Evolutionary conservation across 2,329 filamentous ascomycete species (phyloP), one percentile per base, ranked within the genome.

Genomic region (Escovopsis sp.): DNA sequence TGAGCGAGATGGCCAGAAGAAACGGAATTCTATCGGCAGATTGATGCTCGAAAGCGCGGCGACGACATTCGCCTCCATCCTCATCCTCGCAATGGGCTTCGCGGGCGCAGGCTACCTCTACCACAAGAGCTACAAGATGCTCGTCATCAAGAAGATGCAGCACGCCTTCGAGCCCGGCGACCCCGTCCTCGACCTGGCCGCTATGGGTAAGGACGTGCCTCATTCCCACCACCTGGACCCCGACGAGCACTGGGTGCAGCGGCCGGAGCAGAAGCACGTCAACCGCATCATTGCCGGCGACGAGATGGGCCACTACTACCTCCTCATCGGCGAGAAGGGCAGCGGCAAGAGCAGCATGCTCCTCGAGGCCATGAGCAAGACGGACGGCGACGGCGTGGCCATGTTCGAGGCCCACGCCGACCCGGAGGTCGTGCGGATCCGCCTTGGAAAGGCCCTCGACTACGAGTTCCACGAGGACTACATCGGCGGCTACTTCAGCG

Each of bases 381-480:
- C 88, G 43, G 76, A 94, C 48, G 91, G 87, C 4, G 82, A 91
- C 47, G 85, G 85, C 19, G 81, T 89, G 37, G 82, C 88, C 51
- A 94, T 98, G 85, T 85, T 96, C 55, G 91, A 98, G 62, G 88
- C 89, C 1, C 91, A 98, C 61, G 82, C 87, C 5, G 88, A 98
- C 59, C 73, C 88, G 1, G 91, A 98, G 55, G 94, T 98, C 45
- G 94, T 98, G 59, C 82, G 91, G 15, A 82, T 95, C 36, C 76
- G 91, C 4, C 73, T 98, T 4, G 91, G 91, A 26, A 95, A 94
- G 58, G 86, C 88, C 2, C 70, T 98, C 35, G 88, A 98, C 59
- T 98, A 88, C 59, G 91, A 98, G 58, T 98, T 84, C 54, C 86
- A 96, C 57, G 91, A 96, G 64, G 91, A 98, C 66, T 95, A 94